Evolutionary conservation across 2,329 filamentous ascomycete genomes (phyloP), one percentile per base, ranked within the genome.

Genomic region (Nemania sp.): DNA sequence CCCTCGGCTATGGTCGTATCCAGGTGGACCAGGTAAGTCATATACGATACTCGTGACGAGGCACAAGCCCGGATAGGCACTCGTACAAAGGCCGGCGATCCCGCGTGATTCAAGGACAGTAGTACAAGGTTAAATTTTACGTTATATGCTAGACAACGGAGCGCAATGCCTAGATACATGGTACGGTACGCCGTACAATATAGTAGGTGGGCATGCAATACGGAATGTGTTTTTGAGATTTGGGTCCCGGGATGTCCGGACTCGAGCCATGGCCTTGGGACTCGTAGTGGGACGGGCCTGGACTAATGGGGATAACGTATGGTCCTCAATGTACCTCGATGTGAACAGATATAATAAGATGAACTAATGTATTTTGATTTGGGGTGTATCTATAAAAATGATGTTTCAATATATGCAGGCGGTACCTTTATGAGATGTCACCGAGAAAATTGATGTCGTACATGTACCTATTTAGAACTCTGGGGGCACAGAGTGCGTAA

Each of bases 171-270:
- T n/a, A n/a, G n/a, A n/a, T n/a, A n/a, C 35, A 57, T 26, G 22
- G 27, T 55, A 26, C 20, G 11, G n/a, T 55, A 41, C 29, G 29
- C 15, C 41, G 15, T 32, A 52, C 3, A 24, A 5, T 5, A 5
- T 11, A 52, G n/a, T 29, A 32, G n/a, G 27, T 24, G 5, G 18
- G 10, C 53, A 53, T 62, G 53, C 59, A 54, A 67, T 49, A 58
- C 53, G 35, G 41, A 20, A 49, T 47, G 24, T 26, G 24, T 26
- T 35, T 20, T 53, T 13, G 7, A 20, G 29, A 20, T 27, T 47
- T 24, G 3, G 29, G 29, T 15, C 38, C 38, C 55, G 47, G 11
- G 3, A 13, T 54, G 41, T 22, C 54, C 54, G 38, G n/a, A 58
- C 38, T 29, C 29, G 27, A 43, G 11, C 38, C 55, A 51, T 51